phyloP scores from a whole-genome alignment of 441 rosid species.

The Hura crepitans region DNA sequence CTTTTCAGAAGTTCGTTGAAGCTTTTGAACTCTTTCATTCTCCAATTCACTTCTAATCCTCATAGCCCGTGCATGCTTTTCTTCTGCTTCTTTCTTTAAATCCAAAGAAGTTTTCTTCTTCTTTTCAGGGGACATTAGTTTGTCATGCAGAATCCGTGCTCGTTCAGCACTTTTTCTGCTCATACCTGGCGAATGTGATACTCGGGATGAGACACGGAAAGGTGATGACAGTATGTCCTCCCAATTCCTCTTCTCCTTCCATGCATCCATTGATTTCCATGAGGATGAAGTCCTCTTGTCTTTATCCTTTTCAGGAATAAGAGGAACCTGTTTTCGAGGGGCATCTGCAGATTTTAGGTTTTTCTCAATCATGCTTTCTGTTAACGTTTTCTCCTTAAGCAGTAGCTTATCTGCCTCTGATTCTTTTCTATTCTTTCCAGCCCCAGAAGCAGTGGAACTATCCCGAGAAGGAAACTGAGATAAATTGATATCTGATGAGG shows the following conservation, averaged over 20 bases:
- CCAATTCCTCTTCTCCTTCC: constrained; percentile 88
- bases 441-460: constrained; percentile 27
- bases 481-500: constrained; percentile 31
- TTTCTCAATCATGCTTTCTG: constrained; percentile 40
- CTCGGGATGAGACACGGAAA: constrained; percentile 54
- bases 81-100: constrained; percentile 71
- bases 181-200: constrained; percentile 63
- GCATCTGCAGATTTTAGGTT: constrained; percentile 39
- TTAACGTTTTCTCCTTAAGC: constrained; percentile 37
- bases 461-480: constrained; percentile 37
- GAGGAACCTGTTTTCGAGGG: constrained; percentile 36
- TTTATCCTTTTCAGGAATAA: constrained; percentile 51
- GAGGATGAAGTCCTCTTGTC: constrained; percentile 49
- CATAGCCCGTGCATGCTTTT: constrained; percentile 75
- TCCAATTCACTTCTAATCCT: constrained; percentile 73
- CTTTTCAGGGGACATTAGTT: constrained; percentile 76
- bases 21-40: constrained; percentile 72
- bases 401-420: constrained; percentile 41
- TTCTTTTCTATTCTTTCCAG: constrained; percentile 53
- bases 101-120: constrained; percentile 71
- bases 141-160: constrained; percentile 59
- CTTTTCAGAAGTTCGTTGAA: constrained; percentile 78
- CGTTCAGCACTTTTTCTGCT: constrained; percentile 75
- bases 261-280: constrained; percentile 71
- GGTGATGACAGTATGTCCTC: constrained; percentile 72